These are phyloP conservation scores for Penicillium daleae DNA, from an alignment of 495 filamentous ascomycete genomes.

Conservation along the genomic window DNA sequence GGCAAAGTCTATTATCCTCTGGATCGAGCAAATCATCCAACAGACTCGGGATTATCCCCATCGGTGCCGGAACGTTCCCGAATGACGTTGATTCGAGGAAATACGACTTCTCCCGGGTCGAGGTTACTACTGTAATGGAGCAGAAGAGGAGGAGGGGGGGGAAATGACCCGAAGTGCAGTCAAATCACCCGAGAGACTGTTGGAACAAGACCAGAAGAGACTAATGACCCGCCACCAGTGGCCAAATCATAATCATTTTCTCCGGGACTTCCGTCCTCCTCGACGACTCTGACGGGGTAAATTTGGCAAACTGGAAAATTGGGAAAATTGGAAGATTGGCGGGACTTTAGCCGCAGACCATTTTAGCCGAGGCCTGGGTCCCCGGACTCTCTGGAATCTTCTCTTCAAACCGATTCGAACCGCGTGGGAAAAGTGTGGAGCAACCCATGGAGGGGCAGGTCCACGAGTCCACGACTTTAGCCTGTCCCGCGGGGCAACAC, in stretches of 20 bases:
- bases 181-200: not conserved
- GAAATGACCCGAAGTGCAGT: not conserved
- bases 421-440: no score
- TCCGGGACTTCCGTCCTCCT: not conserved
- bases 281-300: not conserved
- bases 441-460: not conserved
- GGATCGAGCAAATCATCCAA: no score
- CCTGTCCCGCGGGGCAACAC: not conserved
- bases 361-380: slow-evolving; percentile 15
- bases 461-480: slow-evolving; percentile 4
- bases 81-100: not conserved
- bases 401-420: no score
- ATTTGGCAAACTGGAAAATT: no score
- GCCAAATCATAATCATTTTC: not conserved
- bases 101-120: not conserved
- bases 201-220: no score
- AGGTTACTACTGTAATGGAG: no score
- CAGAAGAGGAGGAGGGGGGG: no score
- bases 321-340: no score
- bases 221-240: not conserved
- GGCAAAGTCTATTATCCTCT: no score
- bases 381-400: slow-evolving; percentile 1
- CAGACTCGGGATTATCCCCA: no score
- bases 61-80: not conserved
- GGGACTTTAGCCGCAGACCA: slow-evolving; percentile 9